phyloP scores from a whole-genome alignment of 2,329 filamentous ascomycete species.

The Stenocarpella maydis region DNA sequence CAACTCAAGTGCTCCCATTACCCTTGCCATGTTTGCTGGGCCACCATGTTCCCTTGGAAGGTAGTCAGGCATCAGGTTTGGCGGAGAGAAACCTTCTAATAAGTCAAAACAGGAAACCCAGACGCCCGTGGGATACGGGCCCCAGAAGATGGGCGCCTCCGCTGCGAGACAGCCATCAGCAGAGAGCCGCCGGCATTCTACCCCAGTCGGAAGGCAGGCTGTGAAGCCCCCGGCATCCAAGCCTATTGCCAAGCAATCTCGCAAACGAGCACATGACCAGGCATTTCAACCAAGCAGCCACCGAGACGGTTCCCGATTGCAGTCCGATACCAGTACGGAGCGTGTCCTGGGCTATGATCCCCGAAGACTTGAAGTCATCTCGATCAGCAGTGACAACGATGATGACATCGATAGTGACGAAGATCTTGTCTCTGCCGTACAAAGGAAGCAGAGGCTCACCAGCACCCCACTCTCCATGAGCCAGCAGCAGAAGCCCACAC shows the following conservation, averaged over 20 bases:
- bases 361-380: background rate
- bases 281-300: background rate
- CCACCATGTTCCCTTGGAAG: too few relatives aligned
- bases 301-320: background rate
- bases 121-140: too few relatives aligned
- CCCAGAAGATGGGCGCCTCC: too few relatives aligned
- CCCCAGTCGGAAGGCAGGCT: too few relatives aligned
- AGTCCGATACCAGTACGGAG: background rate
- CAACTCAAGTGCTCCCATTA: too few relatives aligned
- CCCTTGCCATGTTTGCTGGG: background rate
- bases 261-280: background rate
- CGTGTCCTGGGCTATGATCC: background rate
- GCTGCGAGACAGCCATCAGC: too few relatives aligned
- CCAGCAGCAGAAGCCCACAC: background rate
- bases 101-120: background rate
- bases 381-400: background rate
- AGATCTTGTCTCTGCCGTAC: background rate
- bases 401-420: conserved; percentile 2
- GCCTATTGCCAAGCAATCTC: too few relatives aligned
- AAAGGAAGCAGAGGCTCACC: background rate
- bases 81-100: background rate
- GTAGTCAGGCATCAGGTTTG: too few relatives aligned
- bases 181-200: too few relatives aligned
- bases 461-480: too few relatives aligned
- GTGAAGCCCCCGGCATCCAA: too few relatives aligned